These are phyloP conservation scores for Geranium incanum DNA, from an alignment of 441 rosid genomes.

Conservation along the genomic window DNA sequence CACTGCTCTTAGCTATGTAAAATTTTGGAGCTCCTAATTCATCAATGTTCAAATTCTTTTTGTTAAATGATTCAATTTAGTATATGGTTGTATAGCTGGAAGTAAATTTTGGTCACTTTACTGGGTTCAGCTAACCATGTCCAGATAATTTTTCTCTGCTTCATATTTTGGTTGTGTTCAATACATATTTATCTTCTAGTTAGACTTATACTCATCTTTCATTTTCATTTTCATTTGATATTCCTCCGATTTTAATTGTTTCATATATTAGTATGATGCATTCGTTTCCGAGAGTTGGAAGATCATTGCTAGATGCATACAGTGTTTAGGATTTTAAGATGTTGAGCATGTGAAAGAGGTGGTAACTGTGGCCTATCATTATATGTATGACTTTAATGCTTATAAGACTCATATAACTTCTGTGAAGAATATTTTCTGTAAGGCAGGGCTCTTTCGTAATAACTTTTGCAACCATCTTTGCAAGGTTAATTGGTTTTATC, in stretches of 20 bases:
- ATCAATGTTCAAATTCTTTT: neutral
- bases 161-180: neutral
- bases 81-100: neutral
- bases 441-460: neutral
- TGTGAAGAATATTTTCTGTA: neutral
- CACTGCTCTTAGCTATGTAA: neutral
- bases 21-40: neutral
- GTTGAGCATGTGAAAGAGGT: constrained; percentile 2
- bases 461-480: neutral
- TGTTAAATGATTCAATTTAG: neutral
- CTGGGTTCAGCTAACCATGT: neutral
- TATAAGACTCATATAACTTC: neutral
- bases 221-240: neutral
- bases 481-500: neutral
- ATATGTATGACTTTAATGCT: neutral
- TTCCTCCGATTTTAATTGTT: neutral
- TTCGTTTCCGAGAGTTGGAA: neutral
- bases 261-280: neutral
- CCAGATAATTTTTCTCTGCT: neutral
- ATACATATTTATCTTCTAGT: neutral
- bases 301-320: neutral
- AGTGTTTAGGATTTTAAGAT: neutral
- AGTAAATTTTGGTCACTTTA: neutral
- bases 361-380: neutral
- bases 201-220: neutral